Conservation (phyloP, 208 protist genomes). For the Trypanosoma boissoni region DNA sequence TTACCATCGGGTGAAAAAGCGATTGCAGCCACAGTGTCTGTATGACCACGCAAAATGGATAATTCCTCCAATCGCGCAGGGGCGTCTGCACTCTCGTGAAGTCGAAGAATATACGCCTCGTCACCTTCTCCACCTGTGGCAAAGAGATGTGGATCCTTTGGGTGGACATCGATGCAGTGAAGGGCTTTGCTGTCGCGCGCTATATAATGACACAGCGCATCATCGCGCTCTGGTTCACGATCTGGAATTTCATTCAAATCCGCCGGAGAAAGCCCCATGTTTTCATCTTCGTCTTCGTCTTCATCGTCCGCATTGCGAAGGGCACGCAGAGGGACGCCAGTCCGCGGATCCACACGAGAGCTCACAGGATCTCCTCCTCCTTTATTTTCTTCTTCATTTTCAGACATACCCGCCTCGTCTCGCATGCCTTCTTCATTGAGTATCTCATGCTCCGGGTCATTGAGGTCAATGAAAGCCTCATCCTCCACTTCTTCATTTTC, state of each 20-base stretch:
- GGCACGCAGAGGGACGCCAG: neutral
- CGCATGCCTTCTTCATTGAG: constrained; percentile 51
- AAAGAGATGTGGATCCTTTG: constrained; percentile 39
- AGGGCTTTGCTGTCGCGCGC: constrained; percentile 51
- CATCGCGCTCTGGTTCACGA: constrained; percentile 73
- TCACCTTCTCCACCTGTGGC: constrained; percentile 74
- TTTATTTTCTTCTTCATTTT: constrained; percentile 21
- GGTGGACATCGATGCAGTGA: constrained; percentile 55
- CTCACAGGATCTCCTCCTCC: neutral
- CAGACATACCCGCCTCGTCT: constrained; percentile 18
- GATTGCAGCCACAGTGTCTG: constrained; percentile 77
- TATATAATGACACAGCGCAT: constrained; percentile 59
- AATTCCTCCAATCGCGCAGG: neutral
- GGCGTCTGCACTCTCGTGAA: neutral
- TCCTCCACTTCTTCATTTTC: constrained; percentile 31
- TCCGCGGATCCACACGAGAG: too few species aligned
- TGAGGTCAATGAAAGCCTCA: constrained; percentile 80
- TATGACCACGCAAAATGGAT: constrained; percentile 60
- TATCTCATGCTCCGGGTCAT: constrained; percentile 78
- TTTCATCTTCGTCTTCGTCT: constrained; percentile 26
- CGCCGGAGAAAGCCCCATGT: too few species aligned
- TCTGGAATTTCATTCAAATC: constrained; percentile 81
- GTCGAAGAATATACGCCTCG: constrained; percentile 59
- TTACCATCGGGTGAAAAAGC: constrained; percentile 79
- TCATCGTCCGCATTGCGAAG: constrained; percentile 21